These are phyloP conservation scores for Paratinospora sagittata DNA, from an alignment of 164 flowering plant genomes.

Conservation along the genomic window DNA sequence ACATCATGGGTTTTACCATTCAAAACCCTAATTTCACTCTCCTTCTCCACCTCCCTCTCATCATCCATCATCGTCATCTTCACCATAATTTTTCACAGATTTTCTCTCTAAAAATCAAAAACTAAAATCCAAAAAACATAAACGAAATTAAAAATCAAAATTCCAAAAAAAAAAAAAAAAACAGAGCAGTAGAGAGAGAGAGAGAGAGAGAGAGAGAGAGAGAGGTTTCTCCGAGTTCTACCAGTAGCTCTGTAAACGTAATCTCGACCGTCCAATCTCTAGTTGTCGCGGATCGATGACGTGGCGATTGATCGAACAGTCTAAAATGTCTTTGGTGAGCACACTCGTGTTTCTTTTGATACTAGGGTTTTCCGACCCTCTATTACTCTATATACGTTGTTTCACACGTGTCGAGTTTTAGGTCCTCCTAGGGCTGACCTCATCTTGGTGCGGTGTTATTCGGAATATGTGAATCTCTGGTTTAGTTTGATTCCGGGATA, in stretches of 20 bases:
- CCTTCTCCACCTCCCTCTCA: slow-evolving; percentile 23
- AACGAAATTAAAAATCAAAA: neutral
- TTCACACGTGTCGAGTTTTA: slow-evolving; percentile 4
- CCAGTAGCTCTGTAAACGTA: slow-evolving; percentile 33
- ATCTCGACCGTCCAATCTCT: slow-evolving; percentile 34
- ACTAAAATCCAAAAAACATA: too few relatives aligned
- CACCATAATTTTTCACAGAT: neutral
- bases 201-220: slow-evolving; percentile 15
- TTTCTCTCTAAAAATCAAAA: too few relatives aligned
- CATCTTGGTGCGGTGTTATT: neutral
- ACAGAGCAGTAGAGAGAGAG: slow-evolving; percentile 20
- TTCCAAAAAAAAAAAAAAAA: neutral
- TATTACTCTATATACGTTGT: neutral
- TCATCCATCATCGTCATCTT: slow-evolving; percentile 26
- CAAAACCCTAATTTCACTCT: slow-evolving; percentile 27
- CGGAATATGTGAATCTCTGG: neutral
- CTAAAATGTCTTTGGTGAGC: neutral
- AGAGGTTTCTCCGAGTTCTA: slow-evolving; percentile 22
- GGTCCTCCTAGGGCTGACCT: slow-evolving; percentile 19
- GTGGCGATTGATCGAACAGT: slow-evolving; percentile 37
- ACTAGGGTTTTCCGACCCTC: neutral
- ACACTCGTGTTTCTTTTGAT: slow-evolving; percentile 5
- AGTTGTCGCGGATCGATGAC: slow-evolving; percentile 43
- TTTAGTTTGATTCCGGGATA: neutral
- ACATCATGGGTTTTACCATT: slow-evolving; percentile 17